phyloP scores from a whole-genome alignment of 371 early-diverging fungal species.

The Gilbertella persicaria region DNA sequence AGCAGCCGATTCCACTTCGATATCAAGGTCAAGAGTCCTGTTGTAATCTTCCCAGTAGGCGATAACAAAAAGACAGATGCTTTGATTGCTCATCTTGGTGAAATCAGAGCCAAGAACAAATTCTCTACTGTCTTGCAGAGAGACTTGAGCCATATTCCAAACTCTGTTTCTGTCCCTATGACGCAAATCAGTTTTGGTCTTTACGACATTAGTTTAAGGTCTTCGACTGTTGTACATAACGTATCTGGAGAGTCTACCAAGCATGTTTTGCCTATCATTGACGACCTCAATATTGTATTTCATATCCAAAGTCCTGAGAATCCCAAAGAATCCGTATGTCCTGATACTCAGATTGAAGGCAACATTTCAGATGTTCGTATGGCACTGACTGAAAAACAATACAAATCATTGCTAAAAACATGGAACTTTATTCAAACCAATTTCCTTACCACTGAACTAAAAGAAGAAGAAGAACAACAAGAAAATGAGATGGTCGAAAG shows the following conservation, averaged over 20 bases:
- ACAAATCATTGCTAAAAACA: slow-evolving; percentile 69
- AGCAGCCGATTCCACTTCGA: slow-evolving; percentile 74
- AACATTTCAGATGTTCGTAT: slow-evolving; percentile 77
- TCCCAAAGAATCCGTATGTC: slow-evolving; percentile 30
- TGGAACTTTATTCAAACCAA: slow-evolving; percentile 59
- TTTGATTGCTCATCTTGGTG: slow-evolving; percentile 85
- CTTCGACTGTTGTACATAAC: slow-evolving; percentile 45
- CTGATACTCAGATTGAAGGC: slow-evolving; percentile 63
- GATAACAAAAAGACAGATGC: slow-evolving; percentile 41
- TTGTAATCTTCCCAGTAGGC: slow-evolving; percentile 83
- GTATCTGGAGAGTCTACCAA: slow-evolving; percentile 4
- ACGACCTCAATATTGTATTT: slow-evolving; percentile 79
- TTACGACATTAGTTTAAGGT: slow-evolving; percentile 69
- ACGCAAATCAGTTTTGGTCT: slow-evolving; percentile 69
- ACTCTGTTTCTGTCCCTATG: slow-evolving; percentile 39
- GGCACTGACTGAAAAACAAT: slow-evolving; percentile 80
- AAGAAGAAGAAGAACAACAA: background rate
- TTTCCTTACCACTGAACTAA: slow-evolving; percentile 42
- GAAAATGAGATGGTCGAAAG: background rate
- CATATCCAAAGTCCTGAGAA: slow-evolving; percentile 51
- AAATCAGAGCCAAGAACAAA: slow-evolving; percentile 79
- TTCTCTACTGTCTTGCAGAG: slow-evolving; percentile 50
- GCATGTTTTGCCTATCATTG: slow-evolving; percentile 73
- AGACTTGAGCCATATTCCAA: slow-evolving; percentile 8
- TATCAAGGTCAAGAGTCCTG: slow-evolving; percentile 83